Base-by-base conservation (phyloP, 495 filamentous ascomycete species). In the Hapsidospora chrysogenum region DNA sequence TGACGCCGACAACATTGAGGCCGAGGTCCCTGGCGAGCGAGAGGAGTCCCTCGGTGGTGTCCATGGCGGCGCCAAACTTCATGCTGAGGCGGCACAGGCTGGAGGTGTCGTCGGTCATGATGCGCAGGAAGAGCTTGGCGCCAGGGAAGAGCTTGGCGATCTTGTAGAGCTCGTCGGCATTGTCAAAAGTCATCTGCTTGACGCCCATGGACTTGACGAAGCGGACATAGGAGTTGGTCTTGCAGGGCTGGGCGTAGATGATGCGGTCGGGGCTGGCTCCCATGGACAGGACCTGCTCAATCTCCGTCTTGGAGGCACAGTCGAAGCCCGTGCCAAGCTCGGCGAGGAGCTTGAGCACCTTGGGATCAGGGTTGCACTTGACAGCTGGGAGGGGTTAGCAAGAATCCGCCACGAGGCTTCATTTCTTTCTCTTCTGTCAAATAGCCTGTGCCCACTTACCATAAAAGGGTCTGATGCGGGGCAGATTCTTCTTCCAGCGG, bases 101-200 rank as follows among this genome's bases (percentile, higher is more conserved):
- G 36, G 81, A 83, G 13, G 89, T 92, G 51, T 99, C 89, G 54
- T 99, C 89, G 16, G 89, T 96, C 41, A 85, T 59, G 52, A 99
- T 95, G 41, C 89, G 85, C 22, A 99, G 68, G 60, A 80, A 85
- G 10, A 96, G 73, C 58, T 93, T 81, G 22, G 89, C 89, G 16
- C 72, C 76, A 9, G 89, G 92, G 50, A 71, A 94, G 41, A 83
- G 68, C 43, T 80, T 74, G 52, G 92, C 87, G 57, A 92, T 89
- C 68, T 99, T 96, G 70, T 87, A 83, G 22, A 99, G 72, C 63
- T 99, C 92, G 50, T 96, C 89, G 42, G 84, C 74, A 46, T 96
- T 95, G 64, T 99, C 89, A 47, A 96, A 95, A 9, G 89, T 96
- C 85, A 99, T 96, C 65, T 93, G 85, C 63, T 83, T 92, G 47